Evolutionary conservation across 805 yeast species (phyloP), one percentile per base, ranked within the genome.

Genomic region (Wickerhamiella brachini): DNA sequence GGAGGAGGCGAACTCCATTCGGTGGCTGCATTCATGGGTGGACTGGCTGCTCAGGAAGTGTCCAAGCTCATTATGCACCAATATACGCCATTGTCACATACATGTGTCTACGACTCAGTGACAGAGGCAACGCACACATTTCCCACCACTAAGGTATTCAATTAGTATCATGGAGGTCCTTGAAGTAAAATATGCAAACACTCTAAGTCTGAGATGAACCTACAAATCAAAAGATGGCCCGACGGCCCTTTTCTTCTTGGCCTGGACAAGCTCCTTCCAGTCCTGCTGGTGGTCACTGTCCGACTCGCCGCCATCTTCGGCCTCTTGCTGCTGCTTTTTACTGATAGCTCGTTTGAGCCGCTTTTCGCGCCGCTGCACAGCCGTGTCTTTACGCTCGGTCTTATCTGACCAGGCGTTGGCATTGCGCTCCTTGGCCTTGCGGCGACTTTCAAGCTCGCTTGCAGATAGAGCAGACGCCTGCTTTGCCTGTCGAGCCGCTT

Each of bases 381-480:
- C 81, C 2, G 70, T 64, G 55, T 83, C 90, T 58, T 81, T 83
- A 9, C 75, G 72, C 22, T 76, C 82, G 1, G 68, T 59, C 58
- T 85, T 82, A n/a, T 72, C 73, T 6, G 95, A 84, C 96, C 96
- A 88, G 1, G 95, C 77, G 53, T 75, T 71, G 58, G 83, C 83
- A 65, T 59, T 68, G 58, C 65, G 59, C 9, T 53, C 52, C 39
- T 54, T 54, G 24, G 46, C 48, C 20, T 48, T 47, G 10, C 48
- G 37, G 29, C 38, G 26, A 15, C n/a, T 43, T 17, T 31, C 43
- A n/a, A 21, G 46, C 29, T 39, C 41, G 41, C 18, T 37, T 45
- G 44, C 50, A 24, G 50, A 61, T 65, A 45, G 64, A 64, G 37
- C 61, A 55, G 37, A 59, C 70, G 59, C 65, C 62, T 66, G 74